Evolutionary conservation across 345 rosid genomes (phyloP).

Genomic region (Populus tremula): DNA sequence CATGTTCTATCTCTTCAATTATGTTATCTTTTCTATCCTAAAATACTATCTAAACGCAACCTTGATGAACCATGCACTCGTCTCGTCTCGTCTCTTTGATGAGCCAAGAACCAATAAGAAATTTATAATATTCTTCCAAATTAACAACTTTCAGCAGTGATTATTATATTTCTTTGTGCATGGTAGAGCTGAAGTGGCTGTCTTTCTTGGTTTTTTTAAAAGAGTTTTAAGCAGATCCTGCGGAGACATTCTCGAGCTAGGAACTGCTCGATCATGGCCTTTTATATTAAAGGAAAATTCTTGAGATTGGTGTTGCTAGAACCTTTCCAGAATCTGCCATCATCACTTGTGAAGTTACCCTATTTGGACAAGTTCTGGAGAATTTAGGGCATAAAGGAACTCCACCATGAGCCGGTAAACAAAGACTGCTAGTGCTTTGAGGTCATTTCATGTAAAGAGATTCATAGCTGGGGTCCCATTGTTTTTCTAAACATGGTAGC

Average conservation of each 20-base stretch:
- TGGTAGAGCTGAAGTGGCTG: background rate
- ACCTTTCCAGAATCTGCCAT: constrained; percentile 22
- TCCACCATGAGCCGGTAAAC: constrained; percentile 23
- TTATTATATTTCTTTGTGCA: background rate
- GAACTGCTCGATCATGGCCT: constrained; percentile 12
- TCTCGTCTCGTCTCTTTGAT: too few species aligned
- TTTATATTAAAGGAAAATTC: constrained; percentile 22
- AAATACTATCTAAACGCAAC: too few species aligned
- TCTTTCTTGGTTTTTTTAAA: background rate
- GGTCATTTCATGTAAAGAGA: constrained; percentile 36
- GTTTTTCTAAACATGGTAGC: constrained; percentile 15
- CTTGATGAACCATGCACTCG: too few species aligned
- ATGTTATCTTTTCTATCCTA: too few species aligned
- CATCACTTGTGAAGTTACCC: background rate
- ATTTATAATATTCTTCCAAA: background rate
- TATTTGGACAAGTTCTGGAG: background rate
- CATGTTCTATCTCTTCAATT: too few species aligned
- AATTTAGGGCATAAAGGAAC: constrained; percentile 27
- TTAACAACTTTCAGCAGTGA: background rate
- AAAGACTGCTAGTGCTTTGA: constrained; percentile 22
- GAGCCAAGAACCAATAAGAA: background rate
- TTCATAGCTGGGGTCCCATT: background rate
- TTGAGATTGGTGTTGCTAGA: constrained; percentile 14
- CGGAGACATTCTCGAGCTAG: constrained; percentile 23
- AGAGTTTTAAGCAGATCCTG: constrained; percentile 18